Conservation (phyloP, 116 monocot species). For the Papilionanthe hybrid region DNA sequence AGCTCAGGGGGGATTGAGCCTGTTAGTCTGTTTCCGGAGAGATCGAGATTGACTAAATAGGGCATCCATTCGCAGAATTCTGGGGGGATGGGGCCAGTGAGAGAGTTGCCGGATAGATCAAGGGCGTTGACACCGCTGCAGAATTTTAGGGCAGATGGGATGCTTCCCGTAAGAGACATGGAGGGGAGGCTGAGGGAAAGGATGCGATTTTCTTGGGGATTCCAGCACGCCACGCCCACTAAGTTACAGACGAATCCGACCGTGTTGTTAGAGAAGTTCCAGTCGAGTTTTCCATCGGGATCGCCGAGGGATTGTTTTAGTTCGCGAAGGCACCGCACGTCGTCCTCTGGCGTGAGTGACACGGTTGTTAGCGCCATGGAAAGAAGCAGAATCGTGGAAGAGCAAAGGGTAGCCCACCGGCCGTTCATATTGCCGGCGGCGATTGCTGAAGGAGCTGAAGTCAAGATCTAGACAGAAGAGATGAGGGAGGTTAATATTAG, state of each 20-base stretch:
- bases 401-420: background rate
- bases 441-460: background rate
- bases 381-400: background rate
- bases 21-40: constrained; percentile 22
- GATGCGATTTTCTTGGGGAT: constrained; percentile 22
- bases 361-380: background rate
- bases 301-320: constrained; percentile 13
- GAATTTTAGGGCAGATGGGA: constrained; percentile 23
- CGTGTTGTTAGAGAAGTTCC: constrained; percentile 17
- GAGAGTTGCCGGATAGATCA: constrained; percentile 25
- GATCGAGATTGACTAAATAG: constrained; percentile 25
- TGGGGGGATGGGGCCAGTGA: constrained; percentile 24
- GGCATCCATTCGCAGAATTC: constrained; percentile 29
- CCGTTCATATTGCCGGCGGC: constrained; percentile 8
- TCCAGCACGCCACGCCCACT: constrained; percentile 26
- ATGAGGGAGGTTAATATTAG: background rate
- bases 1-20: constrained; percentile 23
- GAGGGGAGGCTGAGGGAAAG: constrained; percentile 9
- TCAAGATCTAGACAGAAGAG: background rate
- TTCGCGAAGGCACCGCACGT: constrained; percentile 23
- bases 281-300: background rate
- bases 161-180: constrained; percentile 20
- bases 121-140: constrained; percentile 24
- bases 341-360: constrained; percentile 15
- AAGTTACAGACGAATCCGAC: constrained; percentile 21